Base-by-base conservation (phyloP, 2,329 filamentous ascomycete species). In the Pseudogymnoascus sp. region DNA sequence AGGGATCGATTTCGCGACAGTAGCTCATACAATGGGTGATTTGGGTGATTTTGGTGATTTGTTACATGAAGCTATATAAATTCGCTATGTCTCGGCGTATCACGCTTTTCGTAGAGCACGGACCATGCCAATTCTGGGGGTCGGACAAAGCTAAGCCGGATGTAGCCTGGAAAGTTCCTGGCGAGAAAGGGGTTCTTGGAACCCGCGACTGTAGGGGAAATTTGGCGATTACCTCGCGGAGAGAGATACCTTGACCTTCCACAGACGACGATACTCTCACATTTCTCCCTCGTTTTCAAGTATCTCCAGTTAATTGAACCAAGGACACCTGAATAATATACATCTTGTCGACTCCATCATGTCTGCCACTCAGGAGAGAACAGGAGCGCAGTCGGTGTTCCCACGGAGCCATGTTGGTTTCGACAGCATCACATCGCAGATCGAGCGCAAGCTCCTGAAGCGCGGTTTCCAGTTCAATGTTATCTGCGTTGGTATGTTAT, bases 391-490 rank as follows among this genome's bases (percentile, higher is more conserved):
- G 61, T 73, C 73, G 18, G 73, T 89, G 77, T 95, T 91, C 80
- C 95, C 95, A 75, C 89, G 95, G 78, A 96, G 89, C 89, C 95
- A 97, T 84, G 95, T 99, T 78, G 95, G 95, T 86, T 99, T 99
- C 83, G 95, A 99, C 84, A 97, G 92, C 83, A 99, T 99, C 84
- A 99, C 95, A 73, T 92, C 89, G 71, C 95, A 99, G 84, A 99
- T 99, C 73, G 95, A 99, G 88, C 90, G 91, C 82, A 99, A 99
- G 89, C 89, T 97, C 76, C 79, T 99, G 82, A 99, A 99, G 86
- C 92, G 95, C 81, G 95, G 95, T 73, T 99, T 99, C 81, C 95
- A 99, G 81, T 99, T 99, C 87, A 99, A 99, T 78, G 89, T 97
- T 75, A 97, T 97, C 79, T 97, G 93, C 78, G 95, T 97, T 78